Base-by-base conservation (phyloP, 352 stramenopile species). In the Pythium coloratum region DNA sequence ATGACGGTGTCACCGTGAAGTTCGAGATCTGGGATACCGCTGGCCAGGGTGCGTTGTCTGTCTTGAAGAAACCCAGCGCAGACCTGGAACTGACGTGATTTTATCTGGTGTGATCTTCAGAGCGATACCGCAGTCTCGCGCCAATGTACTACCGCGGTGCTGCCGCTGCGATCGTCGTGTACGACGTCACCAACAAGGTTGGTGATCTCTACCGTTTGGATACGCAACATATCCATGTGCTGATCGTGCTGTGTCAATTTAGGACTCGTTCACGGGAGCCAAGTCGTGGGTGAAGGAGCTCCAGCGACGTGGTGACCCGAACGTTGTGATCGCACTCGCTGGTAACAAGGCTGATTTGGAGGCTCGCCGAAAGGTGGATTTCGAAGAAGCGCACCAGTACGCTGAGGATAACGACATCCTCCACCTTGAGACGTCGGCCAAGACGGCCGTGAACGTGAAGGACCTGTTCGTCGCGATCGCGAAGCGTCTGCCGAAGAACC, bases 201-300 rank as follows among this genome's bases (percentile, higher is more conserved):
- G 38, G 40, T 60, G 24, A 32, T 58, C 28, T 0, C 46, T 10
- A n/a, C 18, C 46, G 46, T 24, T 14, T 32, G 46, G 20, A 30
- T 30, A 24, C 20, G 20, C 46, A 18, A 32, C 32, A 10, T 72
- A 13, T 14, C 64, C 30, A 3, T 59, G 24, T 28, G 26, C 61
- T 67, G 28, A 67, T 18, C 12, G 57, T 55, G 34, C 2, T 47
- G 24, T 38, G 10, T 60, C 5, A 4, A 32, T 53, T 18, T 30
- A 97, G 88, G 96, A 99, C 61, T 98, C 94, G 9, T 99, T 98
- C 69, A 98, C 92, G 20, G 97, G 97, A 9, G 98, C 98, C 47
- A 99, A 99, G 74, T 98, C 90, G 12, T 99, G 98, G 98, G 97
- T 99, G 38, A 99, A 99, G 78, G 98, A 99, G 76, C 82, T 99